Base-by-base conservation (phyloP, 169 alveolate genomes). In the Cryptosporidium meleagridis region DNA sequence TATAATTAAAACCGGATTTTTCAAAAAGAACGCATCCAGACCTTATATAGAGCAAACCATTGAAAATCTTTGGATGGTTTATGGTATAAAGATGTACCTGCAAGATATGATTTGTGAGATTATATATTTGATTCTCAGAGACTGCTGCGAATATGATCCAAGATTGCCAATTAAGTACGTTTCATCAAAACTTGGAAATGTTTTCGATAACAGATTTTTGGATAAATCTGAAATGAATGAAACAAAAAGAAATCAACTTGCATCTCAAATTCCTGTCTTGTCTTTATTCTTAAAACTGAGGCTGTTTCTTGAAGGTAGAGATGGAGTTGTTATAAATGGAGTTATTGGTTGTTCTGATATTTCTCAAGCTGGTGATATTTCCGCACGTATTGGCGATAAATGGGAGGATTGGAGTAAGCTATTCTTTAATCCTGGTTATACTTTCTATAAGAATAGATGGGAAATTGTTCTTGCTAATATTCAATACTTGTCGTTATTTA, bases 41-140 rank as follows among this genome's bases (percentile, higher is more conserved):
- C 89, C 89, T 2, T 80, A 62, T 26, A 80, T 80, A n/a, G 80
- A 80, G 33, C 75, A 59, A 26, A 80, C 75, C 6, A 62, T 62
- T 61, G 89, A 80, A 62, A 80, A 80, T 41, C 16, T 80, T 53
- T 80, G 75, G 89, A 62, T 48, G 41, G n/a, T 80, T 37, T 80
- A 80, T 80, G 75, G 70, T 2, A 65, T 65, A 21, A 80, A 80
- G 48, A 29, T 80, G 52, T 80, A 80, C n/a, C 52, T 80, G 0
- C 89, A 80, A 12, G 89, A 80, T 62, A 41, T 80, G 62, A 23
- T 80, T n/a, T 80, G 89, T 31, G 89, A 80, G 14, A 33, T 80
- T 39, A 21, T 80, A 23, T 80, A 80, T 53, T 62, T 59, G 48
- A 39, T 80, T 14, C 26, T 65, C 9, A 53, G n/a, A 29, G 89